Evolutionary conservation across 2,329 filamentous ascomycete species (phyloP), one percentile per base, ranked within the genome.

Genomic region (Aspergillus hortae): DNA sequence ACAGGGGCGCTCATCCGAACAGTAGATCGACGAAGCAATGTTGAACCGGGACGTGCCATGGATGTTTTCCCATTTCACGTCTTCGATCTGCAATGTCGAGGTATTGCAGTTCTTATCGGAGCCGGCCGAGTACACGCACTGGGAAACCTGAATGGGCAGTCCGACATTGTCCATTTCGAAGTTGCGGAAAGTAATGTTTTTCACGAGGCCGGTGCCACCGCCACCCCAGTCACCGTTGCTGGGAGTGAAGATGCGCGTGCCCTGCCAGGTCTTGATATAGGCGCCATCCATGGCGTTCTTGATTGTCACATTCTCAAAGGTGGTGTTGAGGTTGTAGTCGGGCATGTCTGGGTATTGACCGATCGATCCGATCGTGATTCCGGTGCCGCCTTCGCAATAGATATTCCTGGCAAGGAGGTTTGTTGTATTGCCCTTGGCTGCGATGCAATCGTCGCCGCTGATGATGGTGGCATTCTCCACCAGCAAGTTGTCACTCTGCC

Each of bases 401-500:
- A 71, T 63, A 48, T 75, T 73, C 30, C 66, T 61, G 10, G 73
- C 71, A n/a, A 69, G 55, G 17, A 74, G 55, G 42, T 74, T 74
- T 9, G 66, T 70, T 25, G 67, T 71, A 53, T 75, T 75, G 2
- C 69, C 71, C 51, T 74, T 74, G 27, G 71, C 64, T 12, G 70
- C 71, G 33, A 74, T 67, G 41, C 70, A 73, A 52, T 74, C 72
- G 54, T 75, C 65, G 19, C 54, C 53, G 6, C 58, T 59, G 2
- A 55, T 52, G 17, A 74, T 75, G 15, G 72, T 74, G 72, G 76
- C 79, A 54, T 80, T 80, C 14, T 63, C 62, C 30, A 79, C 72
- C 3, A 66, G 61, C 23, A 80, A 67, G 45, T 76, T 70, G 44
- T 72, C 72, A 12, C 77, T 78, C 60, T 79, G 78, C 75, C 77